Evolutionary conservation across 192 early-diverging fungal genomes (phyloP), one percentile per base, ranked within the genome.

Genomic region (Gaertneriomyces sp.): DNA sequence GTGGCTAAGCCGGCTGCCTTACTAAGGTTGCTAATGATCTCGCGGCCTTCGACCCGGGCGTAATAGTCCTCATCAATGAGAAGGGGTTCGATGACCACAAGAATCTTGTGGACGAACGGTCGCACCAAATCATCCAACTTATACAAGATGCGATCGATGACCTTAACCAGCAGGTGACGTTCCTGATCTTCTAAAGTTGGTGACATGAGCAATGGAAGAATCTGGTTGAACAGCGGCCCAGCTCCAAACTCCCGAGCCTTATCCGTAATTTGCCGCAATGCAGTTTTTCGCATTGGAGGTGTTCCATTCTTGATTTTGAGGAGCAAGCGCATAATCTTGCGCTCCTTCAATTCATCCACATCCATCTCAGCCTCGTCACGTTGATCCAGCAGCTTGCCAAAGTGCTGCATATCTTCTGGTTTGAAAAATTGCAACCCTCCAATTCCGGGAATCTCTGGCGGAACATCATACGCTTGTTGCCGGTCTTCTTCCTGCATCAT

Each of bases 251-350:
- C 93, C 57, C 93, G 82, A 1, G 97, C 97, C 66, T 93, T 93
- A 69, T 97, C 97, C 0, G 93, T 92, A 54, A 99, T 95, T 63
- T 94, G 93, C 44, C 97, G 87, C 67, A 98, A 80, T 1, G 96
- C 92, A 7, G 80, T 78, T 72, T 98, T 99, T 53, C 97, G 89
- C 84, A 92, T 86, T 4, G 93, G 90, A 14, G 96, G 92, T 7
- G 93, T 89, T 42, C 97, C 97, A 67, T 99, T 99, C 81, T 99
- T 99, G 76, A 99, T 96, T 74, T 93, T 94, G 16, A 99, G 83
- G 60, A 99, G 74, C 49, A 97, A 71, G 14, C 95, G 80, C 93
- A 99, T 89, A 54, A 98, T 94, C 66, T 96, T 93, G 43, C 95
- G 86, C 76, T 99, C 95, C 73, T 91, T 93, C 51, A 90, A 78